Evolutionary conservation across 164 flowering plant genomes (phyloP).

Genomic region (Piper betle): DNA sequence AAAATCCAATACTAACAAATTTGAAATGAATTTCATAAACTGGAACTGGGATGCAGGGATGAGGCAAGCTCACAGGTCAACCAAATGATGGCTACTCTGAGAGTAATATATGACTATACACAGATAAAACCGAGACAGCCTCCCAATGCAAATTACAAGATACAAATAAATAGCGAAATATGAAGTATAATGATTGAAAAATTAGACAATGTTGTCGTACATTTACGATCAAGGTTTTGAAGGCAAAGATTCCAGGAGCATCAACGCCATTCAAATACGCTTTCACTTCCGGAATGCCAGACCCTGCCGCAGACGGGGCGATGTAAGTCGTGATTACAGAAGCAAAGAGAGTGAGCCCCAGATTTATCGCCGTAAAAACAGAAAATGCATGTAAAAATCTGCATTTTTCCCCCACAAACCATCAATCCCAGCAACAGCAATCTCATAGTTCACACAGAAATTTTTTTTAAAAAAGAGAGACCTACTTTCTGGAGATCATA

Average conservation of each 20-base stretch:
- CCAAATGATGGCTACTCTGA: too few species aligned
- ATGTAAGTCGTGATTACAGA: slow-evolving; percentile 44
- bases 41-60: too few species aligned
- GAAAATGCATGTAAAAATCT: slow-evolving; percentile 57
- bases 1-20: too few species aligned
- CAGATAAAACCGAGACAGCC: too few species aligned
- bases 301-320: slow-evolving; percentile 79
- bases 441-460: not conserved
- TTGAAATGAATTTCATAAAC: too few species aligned
- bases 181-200: too few species aligned
- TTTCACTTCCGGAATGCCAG: slow-evolving; percentile 94
- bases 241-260: slow-evolving; percentile 44
- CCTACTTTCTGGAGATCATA: slow-evolving; percentile 47
- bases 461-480: too few species aligned
- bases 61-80: too few species aligned
- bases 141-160: too few species aligned
- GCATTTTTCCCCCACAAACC: slow-evolving; percentile 4
- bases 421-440: not conserved
- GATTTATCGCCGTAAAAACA: slow-evolving; percentile 41
- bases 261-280: slow-evolving; percentile 93
- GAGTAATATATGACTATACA: too few species aligned
- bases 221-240: slow-evolving; percentile 32
- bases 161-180: too few species aligned
- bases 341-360: slow-evolving; percentile 57
- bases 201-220: slow-evolving; percentile 14